Percentiles rank a stretch among this genome's conserved stretches.
Evolutionary conservation across 2,329 filamentous ascomycete species (phyloP).

Genomic region (Curvularia lunata): DNA sequence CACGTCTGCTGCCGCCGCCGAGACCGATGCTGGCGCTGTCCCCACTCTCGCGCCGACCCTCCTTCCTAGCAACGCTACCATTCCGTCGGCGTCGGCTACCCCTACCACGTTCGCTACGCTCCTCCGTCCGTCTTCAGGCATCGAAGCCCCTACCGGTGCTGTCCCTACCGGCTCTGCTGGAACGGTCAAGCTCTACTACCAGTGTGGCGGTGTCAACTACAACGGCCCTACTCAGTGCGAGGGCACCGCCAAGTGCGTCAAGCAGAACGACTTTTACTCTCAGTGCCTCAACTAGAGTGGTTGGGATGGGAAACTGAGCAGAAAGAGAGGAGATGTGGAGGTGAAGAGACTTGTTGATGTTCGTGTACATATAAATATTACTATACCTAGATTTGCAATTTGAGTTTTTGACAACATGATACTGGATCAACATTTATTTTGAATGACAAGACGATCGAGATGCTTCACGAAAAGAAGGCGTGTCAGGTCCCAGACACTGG

Average conservation of each 20-base stretch:
- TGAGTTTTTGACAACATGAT: slow-evolving; percentile 4
- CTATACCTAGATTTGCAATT: slow-evolving; percentile 11
- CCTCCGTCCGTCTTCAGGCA: slow-evolving; percentile 11
- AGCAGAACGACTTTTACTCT: slow-evolving; percentile 51
- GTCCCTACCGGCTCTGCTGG: slow-evolving; percentile 8
- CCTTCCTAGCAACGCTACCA: slow-evolving; percentile 11
- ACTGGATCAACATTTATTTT: background rate
- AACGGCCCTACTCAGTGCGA: slow-evolving; percentile 49
- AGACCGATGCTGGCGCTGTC: background rate
- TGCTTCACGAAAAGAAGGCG: background rate
- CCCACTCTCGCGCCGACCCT: slow-evolving; percentile 7
- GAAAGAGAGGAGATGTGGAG: background rate
- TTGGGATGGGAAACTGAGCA: background rate
- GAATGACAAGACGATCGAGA: background rate
- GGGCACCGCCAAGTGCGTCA: slow-evolving; percentile 44
- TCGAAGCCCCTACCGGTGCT: slow-evolving; percentile 30
- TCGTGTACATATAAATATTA: slow-evolving; percentile 15
- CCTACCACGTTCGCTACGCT: slow-evolving; percentile 20
- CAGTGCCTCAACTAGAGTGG: slow-evolving; percentile 44
- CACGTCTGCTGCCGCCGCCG: slow-evolving; percentile 8
- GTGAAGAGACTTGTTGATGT: slow-evolving; percentile 5
- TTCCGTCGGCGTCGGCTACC: slow-evolving; percentile 9
- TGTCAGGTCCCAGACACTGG: background rate
- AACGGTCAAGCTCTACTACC: slow-evolving; percentile 15
- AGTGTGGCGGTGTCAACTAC: slow-evolving; percentile 49